Evolutionary conservation across 805 yeast genomes (phyloP).

Genomic region (Candida insectorum): DNA sequence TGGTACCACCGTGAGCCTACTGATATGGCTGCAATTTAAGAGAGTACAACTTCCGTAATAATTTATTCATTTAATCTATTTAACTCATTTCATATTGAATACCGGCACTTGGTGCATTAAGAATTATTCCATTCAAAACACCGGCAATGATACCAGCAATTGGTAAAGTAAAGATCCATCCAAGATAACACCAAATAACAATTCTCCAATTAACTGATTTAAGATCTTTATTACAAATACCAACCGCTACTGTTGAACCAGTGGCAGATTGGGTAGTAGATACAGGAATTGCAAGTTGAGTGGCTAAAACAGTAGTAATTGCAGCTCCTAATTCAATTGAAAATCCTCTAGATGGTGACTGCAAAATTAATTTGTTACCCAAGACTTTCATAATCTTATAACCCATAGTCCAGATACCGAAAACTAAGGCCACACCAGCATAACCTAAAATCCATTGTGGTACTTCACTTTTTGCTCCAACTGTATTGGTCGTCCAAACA

Average conservation of each 20-base stretch:
- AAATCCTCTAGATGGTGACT: constrained; percentile 77
- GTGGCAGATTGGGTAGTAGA: constrained; percentile 79
- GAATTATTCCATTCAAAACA: constrained; percentile 55
- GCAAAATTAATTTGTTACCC: constrained; percentile 72
- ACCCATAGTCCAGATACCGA: constrained; percentile 72
- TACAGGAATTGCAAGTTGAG: constrained; percentile 67
- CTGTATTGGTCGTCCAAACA: constrained; percentile 54
- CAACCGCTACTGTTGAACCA: constrained; percentile 76
- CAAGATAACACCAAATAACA: constrained; percentile 66
- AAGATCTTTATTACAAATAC: constrained; percentile 63
- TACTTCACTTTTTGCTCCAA: constrained; percentile 48
- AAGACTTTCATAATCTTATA: constrained; percentile 66
- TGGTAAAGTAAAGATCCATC: constrained; percentile 74
- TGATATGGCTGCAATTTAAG: no score
- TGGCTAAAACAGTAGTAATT: constrained; percentile 69
- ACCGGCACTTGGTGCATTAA: constrained; percentile 57
- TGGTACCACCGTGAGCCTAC: no score
- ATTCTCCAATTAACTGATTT: constrained; percentile 73
- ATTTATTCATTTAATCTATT: no score
- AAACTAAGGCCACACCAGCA: constrained; percentile 62
- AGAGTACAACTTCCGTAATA: no score
- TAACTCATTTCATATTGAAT: no score
- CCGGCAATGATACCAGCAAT: constrained; percentile 74
- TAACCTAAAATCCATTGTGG: constrained; percentile 71
- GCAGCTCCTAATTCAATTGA: constrained; percentile 78